These are phyloP conservation scores for Corchorus capsularis DNA, from an alignment of 345 rosid species.

Conservation along the genomic window DNA sequence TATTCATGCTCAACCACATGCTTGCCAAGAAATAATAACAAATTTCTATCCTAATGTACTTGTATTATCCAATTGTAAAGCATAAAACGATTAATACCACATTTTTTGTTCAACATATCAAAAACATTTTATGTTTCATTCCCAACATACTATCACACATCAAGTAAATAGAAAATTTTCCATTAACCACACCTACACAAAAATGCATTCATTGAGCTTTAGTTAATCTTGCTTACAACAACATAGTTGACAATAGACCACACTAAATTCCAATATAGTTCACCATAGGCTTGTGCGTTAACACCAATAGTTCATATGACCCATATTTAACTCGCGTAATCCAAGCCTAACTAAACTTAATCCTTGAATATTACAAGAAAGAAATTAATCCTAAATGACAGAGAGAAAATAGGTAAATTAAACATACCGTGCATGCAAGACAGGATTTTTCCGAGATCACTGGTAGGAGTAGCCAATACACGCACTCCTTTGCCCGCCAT, in stretches of 20 bases:
- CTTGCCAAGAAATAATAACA: not conserved
- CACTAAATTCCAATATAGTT: not conserved
- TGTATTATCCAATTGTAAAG: not conserved
- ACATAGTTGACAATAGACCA: not conserved
- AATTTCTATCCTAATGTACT: not conserved
- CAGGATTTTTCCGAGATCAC: constrained; percentile 75
- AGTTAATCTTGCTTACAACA: not conserved
- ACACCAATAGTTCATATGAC: not conserved
- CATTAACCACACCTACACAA: not conserved
- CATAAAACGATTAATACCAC: not conserved
- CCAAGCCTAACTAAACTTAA: constrained; percentile 4
- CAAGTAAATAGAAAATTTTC: not conserved
- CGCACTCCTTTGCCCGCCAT: constrained; percentile 91
- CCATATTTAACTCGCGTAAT: not conserved
- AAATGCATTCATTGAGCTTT: not conserved
- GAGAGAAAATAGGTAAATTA: not conserved
- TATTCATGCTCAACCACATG: not conserved
- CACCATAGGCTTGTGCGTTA: not conserved
- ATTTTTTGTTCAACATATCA: not conserved
- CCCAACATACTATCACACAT: not conserved
- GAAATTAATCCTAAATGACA: not conserved
- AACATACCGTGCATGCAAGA: constrained; percentile 75
- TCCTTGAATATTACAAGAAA: not conserved
- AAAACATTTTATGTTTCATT: not conserved
- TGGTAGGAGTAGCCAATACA: constrained; percentile 73